These are phyloP conservation scores for Endotrypanum monterogeii DNA, from an alignment of 208 protist genomes.

Conservation along the genomic window DNA sequence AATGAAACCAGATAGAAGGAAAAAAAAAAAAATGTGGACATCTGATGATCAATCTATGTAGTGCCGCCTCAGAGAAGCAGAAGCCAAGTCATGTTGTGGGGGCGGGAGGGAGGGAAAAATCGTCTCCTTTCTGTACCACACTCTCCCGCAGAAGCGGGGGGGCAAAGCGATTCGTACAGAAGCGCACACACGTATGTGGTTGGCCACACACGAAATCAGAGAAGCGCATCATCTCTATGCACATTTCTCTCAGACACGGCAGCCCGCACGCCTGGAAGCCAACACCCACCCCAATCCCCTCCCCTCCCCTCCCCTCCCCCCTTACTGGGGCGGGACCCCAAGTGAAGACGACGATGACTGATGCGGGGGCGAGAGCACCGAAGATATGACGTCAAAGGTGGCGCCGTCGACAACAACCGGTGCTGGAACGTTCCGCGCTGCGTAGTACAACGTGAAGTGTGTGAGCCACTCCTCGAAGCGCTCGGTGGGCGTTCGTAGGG, in stretches of 20 bases:
- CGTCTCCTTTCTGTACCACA: too few species aligned
- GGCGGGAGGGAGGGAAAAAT: too few species aligned
- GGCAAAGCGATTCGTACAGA: too few species aligned
- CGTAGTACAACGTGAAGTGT: slow-evolving; percentile 40
- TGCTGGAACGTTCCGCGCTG: slow-evolving; percentile 30
- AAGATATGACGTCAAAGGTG: slow-evolving; percentile 57
- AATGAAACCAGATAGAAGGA: too few species aligned
- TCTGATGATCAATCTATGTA: slow-evolving; percentile 1
- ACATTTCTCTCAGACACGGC: background rate
- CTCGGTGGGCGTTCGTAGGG: slow-evolving; percentile 1
- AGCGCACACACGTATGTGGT: background rate
- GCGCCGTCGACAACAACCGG: slow-evolving; percentile 48
- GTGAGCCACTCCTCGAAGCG: slow-evolving; percentile 44
- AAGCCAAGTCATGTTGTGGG: too few species aligned
- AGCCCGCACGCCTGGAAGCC: background rate
- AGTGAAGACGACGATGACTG: background rate
- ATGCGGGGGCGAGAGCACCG: slow-evolving; percentile 12
- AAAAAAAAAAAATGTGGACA: background rate
- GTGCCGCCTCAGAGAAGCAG: background rate
- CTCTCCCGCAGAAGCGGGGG: too few species aligned
- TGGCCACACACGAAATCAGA: background rate
- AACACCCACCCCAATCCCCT: too few species aligned
- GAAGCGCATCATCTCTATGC: background rate
- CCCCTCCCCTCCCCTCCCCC: background rate
- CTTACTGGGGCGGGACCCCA: background rate